Base-by-base conservation (phyloP, 257 asterid genomes). In the Solanum boliviense region DNA sequence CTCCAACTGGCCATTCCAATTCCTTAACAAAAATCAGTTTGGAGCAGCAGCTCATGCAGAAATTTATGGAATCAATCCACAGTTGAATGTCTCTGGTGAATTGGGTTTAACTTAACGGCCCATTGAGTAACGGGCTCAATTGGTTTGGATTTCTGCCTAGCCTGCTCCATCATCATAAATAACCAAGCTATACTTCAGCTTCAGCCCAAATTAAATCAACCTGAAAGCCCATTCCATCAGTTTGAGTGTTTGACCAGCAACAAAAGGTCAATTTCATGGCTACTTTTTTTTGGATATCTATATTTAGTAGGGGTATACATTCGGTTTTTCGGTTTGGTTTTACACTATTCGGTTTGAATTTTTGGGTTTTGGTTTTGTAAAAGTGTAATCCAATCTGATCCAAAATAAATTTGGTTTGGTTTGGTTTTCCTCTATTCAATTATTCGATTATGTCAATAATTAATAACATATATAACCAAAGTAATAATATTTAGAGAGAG, bases 1-100 rank as follows among this genome's bases (percentile, higher is more conserved):
- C 91, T 88, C 98, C 98, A 95, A 44, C 91, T 92, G 89, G 91
- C 89, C 97, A 91, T 94, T 13, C 29, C 62, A 62, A n/a, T 31
- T 56, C 83, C 58, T 74, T 21, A 5, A n/a, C 18, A 74, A 35
- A 75, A 75, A 10, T 38, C 56, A 75, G 56, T 36, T 75, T 32
- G 41, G 18, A 34, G 82, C 46, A 70, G 12, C 15, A 52, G 20
- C 27, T 72, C 27, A 72, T 34, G 81, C 48, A 74, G 32, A 74
- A 44, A 44, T 13, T 48, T 48, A 48, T 48, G 58, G 58, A 35
- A 13, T 44, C 56, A 44, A 75, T 36, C 8, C 3, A 75, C 56
- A 36, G 56, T 4, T 73, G 29, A 35, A 35, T 29, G 56, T 29
- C 11, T 35, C 32, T 74, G 5, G 16, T 74, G 10, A 5, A 74